These are phyloP conservation scores for Heterobasidion annosum DNA, from an alignment of 1,284 basidiomycete species.

Conservation along the genomic window DNA sequence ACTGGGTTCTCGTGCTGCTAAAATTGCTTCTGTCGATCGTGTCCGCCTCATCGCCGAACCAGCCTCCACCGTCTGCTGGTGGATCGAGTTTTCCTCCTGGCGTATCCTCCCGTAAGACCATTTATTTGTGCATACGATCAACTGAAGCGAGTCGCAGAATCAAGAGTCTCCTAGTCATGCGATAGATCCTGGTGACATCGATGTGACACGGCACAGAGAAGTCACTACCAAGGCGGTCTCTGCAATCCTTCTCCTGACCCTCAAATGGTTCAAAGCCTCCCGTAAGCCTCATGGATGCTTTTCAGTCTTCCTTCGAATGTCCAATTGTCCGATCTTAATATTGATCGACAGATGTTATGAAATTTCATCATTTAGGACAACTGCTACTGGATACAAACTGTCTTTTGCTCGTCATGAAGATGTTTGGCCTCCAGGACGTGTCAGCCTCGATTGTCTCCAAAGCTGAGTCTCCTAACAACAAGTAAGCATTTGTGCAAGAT, in stretches of 20 bases:
- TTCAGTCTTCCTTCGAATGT: slow-evolving; percentile 1
- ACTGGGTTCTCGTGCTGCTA: slow-evolving; percentile 83
- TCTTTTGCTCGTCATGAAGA: slow-evolving; percentile 89
- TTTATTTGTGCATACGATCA: background rate
- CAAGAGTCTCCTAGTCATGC: slow-evolving; percentile 59
- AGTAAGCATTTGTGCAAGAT: slow-evolving; percentile 38
- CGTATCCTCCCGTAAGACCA: slow-evolving; percentile 54
- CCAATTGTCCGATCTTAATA: slow-evolving; percentile 1
- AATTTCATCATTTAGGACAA: slow-evolving; percentile 96
- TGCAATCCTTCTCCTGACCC: slow-evolving; percentile 80
- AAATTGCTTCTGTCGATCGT: slow-evolving; percentile 87
- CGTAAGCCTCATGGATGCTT: slow-evolving; percentile 45
- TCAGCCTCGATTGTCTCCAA: slow-evolving; percentile 76
- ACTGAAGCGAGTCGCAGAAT: slow-evolving; percentile 38
- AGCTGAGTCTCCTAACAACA: slow-evolving; percentile 83
- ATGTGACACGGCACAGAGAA: slow-evolving; percentile 92
- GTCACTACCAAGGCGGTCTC: slow-evolving; percentile 97
- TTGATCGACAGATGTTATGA: slow-evolving; percentile 75
- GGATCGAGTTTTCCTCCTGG: slow-evolving; percentile 62
- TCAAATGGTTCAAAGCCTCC: slow-evolving; percentile 99
- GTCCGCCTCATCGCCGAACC: slow-evolving; percentile 57
- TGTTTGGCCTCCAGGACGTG: slow-evolving; percentile 95
- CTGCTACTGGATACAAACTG: slow-evolving; percentile 95
- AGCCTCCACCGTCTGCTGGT: slow-evolving; percentile 47
- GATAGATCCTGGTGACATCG: slow-evolving; percentile 88